A percentile compares a stretch with the other conserved stretches of the same genome.
phyloP scores from a whole-genome alignment of 306 rosid genomes.

The Fragaria ananassa region DNA sequence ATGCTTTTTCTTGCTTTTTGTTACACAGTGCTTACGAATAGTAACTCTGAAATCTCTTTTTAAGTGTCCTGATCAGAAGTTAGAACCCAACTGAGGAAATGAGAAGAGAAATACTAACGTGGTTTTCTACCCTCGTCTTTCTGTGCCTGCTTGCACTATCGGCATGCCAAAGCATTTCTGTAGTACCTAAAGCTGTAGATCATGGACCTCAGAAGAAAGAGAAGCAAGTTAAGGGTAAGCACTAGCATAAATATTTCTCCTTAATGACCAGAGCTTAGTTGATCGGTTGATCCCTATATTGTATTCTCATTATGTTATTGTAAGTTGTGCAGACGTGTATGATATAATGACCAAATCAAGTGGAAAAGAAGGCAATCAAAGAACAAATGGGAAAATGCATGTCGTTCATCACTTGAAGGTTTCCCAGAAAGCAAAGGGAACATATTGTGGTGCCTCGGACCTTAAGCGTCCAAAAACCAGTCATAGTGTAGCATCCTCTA shows the following conservation, averaged over 20 bases:
- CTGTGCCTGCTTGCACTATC: conserved; percentile 30
- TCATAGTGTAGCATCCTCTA: conserved; percentile 17
- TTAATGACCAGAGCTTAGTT: too few relatives aligned
- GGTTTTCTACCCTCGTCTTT: conserved; percentile 26
- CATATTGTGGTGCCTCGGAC: conserved; percentile 36
- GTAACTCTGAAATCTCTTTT: neutral
- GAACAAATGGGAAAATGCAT: conserved; percentile 26
- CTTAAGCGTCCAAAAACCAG: conserved; percentile 21
- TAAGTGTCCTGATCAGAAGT: conserved; percentile 1
- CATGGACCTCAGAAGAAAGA: conserved; percentile 17
- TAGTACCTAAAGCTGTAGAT: conserved; percentile 14
- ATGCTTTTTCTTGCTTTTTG: neutral
- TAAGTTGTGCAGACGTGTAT: conserved; percentile 29
- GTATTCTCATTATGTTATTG: neutral
- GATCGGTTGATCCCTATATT: neutral
- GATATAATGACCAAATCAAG: conserved; percentile 16
- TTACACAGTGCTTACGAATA: neutral
- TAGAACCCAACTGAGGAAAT: conserved; percentile 17
- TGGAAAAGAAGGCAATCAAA: conserved; percentile 18
- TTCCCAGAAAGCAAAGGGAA: conserved; percentile 22
- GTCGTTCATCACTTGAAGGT: conserved; percentile 13
- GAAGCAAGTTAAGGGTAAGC: conserved; percentile 35
- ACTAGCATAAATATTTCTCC: neutral
- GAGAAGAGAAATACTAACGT: conserved; percentile 12
- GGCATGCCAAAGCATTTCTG: conserved; percentile 23